Conservation (phyloP, 1,139 yeast species). For the Taphrina communis region DNA sequence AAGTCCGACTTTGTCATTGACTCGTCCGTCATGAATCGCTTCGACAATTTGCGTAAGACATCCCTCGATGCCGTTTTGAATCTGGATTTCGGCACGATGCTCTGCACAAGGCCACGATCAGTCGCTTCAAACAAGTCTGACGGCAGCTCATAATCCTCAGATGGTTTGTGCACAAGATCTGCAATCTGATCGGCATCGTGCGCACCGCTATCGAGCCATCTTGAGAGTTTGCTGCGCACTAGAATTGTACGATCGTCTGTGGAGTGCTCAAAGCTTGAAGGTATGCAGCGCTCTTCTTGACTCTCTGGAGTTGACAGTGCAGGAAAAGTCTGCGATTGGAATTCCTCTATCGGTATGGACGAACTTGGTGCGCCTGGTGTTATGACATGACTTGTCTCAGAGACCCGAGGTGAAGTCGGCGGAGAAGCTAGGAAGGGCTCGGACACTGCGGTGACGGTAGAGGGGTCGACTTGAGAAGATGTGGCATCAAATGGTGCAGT, state of each 20-base stretch:
- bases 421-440: not conserved
- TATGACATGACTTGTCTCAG: not conserved
- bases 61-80: not conserved
- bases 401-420: not conserved
- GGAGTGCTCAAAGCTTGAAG: not conserved
- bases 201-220: not conserved
- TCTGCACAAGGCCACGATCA: not conserved
- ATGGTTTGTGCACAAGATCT: not conserved
- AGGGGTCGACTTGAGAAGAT: too few relatives aligned
- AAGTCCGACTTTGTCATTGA: not conserved
- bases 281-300: not conserved
- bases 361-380: not conserved
- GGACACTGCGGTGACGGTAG: not conserved
- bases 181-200: slow-evolving; percentile 6
- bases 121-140: not conserved
- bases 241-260: not conserved
- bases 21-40: slow-evolving; percentile 9
- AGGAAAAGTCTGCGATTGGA: not conserved
- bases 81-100: not conserved
- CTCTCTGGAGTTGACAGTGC: not conserved
- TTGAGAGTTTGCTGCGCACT: not conserved
- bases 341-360: too few relatives aligned
- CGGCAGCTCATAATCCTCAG: not conserved
- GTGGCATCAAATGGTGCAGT: not conserved
- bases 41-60: not conserved